These are phyloP conservation scores for Alnus glutinosa DNA, from an alignment of 306 rosid genomes.

Conservation along the genomic window DNA sequence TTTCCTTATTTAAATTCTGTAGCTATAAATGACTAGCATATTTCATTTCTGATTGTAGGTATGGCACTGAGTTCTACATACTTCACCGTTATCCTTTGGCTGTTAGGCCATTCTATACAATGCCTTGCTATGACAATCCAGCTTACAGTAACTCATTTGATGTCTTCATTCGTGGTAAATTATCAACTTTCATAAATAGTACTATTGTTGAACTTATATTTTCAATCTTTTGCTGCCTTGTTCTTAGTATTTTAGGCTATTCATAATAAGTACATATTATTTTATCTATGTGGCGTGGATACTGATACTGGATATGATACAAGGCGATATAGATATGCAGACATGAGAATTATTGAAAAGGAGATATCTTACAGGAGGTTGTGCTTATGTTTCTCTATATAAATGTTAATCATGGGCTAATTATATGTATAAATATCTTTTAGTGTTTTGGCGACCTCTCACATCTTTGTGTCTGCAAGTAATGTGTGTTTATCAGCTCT, in stretches of 20 bases:
- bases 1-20: background rate
- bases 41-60: conserved; percentile 44
- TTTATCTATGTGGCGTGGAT: background rate
- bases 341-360: background rate
- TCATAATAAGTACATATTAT: background rate
- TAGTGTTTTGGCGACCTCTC: background rate
- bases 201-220: background rate
- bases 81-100: conserved; percentile 88
- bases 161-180: conserved; percentile 88
- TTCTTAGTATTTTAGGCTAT: background rate
- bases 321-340: background rate
- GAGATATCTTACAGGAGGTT: background rate
- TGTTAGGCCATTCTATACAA: conserved; percentile 90
- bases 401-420: background rate
- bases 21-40: conserved; percentile 6
- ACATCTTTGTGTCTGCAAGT: background rate
- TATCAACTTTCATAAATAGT: conserved; percentile 8
- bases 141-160: conserved; percentile 88
- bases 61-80: conserved; percentile 89
- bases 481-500: background rate
- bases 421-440: too few species aligned
- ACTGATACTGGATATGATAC: background rate
- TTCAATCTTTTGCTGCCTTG: background rate
- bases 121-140: conserved; percentile 86
- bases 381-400: too few species aligned